Evolutionary conservation across 495 filamentous ascomycete genomes (phyloP).

Genomic region (Hyaloscypha hepaticicola): DNA sequence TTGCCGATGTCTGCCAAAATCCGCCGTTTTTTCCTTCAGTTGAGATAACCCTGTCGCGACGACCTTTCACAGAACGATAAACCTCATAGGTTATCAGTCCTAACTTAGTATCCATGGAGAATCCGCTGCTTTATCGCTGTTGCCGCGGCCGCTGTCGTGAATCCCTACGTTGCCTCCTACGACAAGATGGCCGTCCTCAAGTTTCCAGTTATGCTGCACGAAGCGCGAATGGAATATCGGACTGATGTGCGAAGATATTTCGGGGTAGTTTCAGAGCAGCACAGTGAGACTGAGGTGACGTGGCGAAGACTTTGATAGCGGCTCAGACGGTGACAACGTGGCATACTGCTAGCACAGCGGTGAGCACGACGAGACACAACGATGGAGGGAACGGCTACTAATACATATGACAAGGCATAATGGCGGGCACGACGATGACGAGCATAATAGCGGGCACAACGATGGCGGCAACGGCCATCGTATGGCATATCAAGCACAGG

Average conservation of each 20-base stretch:
- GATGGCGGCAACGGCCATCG: too few relatives aligned
- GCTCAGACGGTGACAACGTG: constrained; percentile 23
- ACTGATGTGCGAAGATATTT: constrained; percentile 28
- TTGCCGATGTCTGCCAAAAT: constrained; percentile 25
- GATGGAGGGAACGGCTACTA: constrained; percentile 27
- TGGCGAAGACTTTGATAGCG: constrained; percentile 22
- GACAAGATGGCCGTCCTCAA: constrained; percentile 28
- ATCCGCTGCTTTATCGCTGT: constrained; percentile 30
- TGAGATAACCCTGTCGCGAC: constrained; percentile 2
- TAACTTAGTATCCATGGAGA: constrained; percentile 17
- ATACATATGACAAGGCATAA: constrained; percentile 31
- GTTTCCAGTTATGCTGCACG: constrained; percentile 25
- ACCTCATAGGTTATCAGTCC: constrained; percentile 12
- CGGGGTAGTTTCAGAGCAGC: constrained; percentile 14
- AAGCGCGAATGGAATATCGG: constrained; percentile 26
- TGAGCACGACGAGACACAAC: constrained; percentile 26
- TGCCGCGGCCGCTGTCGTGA: constrained; percentile 25
- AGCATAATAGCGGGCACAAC: too few relatives aligned
- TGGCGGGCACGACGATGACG: too few relatives aligned
- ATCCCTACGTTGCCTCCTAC: constrained; percentile 26
- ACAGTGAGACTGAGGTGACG: constrained; percentile 6
- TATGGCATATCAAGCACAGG: too few relatives aligned
- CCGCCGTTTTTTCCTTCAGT: constrained; percentile 15
- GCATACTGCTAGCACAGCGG: constrained; percentile 23
- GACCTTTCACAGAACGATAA: constrained; percentile 8